Evolutionary conservation across 176 grass and related monocot genomes (phyloP).

Genomic region (Musa beccarii): DNA sequence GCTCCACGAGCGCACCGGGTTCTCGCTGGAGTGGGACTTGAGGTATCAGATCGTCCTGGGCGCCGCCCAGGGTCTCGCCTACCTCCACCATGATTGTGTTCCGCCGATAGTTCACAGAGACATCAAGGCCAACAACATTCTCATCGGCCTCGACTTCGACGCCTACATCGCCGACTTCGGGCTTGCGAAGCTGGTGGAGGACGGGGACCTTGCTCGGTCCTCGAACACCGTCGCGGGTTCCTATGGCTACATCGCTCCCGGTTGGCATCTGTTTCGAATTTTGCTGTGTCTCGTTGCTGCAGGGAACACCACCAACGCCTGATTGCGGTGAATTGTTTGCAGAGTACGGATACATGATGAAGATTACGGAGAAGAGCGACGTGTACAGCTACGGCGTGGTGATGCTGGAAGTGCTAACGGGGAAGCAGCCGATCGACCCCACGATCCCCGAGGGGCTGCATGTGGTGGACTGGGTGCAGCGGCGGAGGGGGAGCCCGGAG

Average conservation of each 20-base stretch:
- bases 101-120: slow-evolving; percentile 88
- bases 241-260: slow-evolving; percentile 89
- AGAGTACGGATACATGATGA: slow-evolving; percentile 99
- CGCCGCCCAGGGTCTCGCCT: slow-evolving; percentile 75
- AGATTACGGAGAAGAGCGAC: slow-evolving; percentile 93
- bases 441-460: slow-evolving; percentile 73
- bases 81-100: slow-evolving; percentile 88
- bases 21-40: slow-evolving; percentile 84
- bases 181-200: slow-evolving; percentile 89
- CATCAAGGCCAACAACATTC: slow-evolving; percentile 98
- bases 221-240: slow-evolving; percentile 97
- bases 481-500: slow-evolving; percentile 31
- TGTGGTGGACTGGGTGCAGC: slow-evolving; percentile 84
- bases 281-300: background rate
- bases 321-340: background rate
- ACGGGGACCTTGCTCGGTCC: slow-evolving; percentile 56
- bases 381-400: slow-evolving; percentile 98
- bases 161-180: slow-evolving; percentile 96
- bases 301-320: background rate
- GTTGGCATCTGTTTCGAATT: slow-evolving; percentile 23
- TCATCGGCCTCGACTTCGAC: slow-evolving; percentile 89
- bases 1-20: slow-evolving; percentile 69
- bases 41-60: slow-evolving; percentile 76
- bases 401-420: slow-evolving; percentile 83
- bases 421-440: slow-evolving; percentile 89